Percentiles rank a stretch among this genome's conserved stretches.
phyloP scores from a whole-genome alignment of 805 yeast genomes.

The Brettanomyces bruxellensis region DNA sequence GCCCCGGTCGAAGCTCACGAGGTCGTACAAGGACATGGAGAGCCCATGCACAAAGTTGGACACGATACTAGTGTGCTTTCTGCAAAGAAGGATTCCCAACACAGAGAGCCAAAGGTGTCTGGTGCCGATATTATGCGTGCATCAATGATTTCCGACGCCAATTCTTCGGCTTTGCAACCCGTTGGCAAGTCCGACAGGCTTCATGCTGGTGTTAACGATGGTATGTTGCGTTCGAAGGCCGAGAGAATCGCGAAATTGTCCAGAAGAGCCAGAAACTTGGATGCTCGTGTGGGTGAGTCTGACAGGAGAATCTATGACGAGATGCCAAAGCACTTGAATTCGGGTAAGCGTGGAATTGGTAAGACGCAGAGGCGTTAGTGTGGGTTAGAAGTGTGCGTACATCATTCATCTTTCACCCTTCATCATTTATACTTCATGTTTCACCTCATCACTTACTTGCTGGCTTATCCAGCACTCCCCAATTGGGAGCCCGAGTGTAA shows the following conservation, averaged over 20 bases:
- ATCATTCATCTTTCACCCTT: no score
- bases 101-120: slow-evolving; percentile 27
- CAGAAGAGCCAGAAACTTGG: slow-evolving; percentile 88
- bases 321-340: slow-evolving; percentile 87
- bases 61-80: slow-evolving; percentile 69
- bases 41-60: slow-evolving; percentile 80
- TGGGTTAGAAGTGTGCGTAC: no score
- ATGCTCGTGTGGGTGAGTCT: slow-evolving; percentile 91
- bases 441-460: no score
- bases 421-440: no score
- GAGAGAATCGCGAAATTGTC: slow-evolving; percentile 81
- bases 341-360: slow-evolving; percentile 97
- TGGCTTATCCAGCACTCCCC: no score
- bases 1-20: slow-evolving; percentile 83
- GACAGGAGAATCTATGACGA: slow-evolving; percentile 84
- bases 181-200: slow-evolving; percentile 66
- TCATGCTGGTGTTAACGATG: slow-evolving; percentile 80
- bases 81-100: slow-evolving; percentile 23
- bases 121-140: slow-evolving; percentile 76
- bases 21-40: slow-evolving; percentile 73
- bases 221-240: slow-evolving; percentile 72
- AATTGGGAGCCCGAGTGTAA: no score
- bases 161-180: slow-evolving; percentile 27
- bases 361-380: slow-evolving; percentile 70
- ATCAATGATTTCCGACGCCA: slow-evolving; percentile 6